phyloP scores from a whole-genome alignment of 2,329 filamentous ascomycete genomes.

The Venturia effusa region DNA sequence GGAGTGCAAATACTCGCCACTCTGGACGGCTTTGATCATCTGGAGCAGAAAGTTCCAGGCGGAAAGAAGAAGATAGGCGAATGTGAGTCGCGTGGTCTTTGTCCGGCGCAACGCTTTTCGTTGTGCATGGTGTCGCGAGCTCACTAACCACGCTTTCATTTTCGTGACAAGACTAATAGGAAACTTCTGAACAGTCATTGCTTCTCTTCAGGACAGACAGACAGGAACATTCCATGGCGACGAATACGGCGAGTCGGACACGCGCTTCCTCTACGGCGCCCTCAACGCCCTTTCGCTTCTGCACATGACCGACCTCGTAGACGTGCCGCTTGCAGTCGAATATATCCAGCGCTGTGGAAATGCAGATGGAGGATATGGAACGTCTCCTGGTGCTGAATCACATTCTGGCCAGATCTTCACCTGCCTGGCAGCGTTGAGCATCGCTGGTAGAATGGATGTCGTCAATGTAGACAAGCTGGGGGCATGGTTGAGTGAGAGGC shows the following conservation, averaged over 20 bases:
- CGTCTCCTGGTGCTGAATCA: constrained; percentile 81
- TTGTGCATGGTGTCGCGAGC: neutral
- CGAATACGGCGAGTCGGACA: constrained; percentile 94
- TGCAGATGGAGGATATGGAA: constrained; percentile 88
- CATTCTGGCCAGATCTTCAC: constrained; percentile 95
- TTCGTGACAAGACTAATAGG: neutral
- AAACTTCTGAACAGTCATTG: constrained; percentile 49
- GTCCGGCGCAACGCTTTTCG: neutral
- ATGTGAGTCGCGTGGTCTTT: constrained; percentile 48
- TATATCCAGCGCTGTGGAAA: constrained; percentile 79
- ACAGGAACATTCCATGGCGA: constrained; percentile 88
- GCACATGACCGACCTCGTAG: constrained; percentile 57
- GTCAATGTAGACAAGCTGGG: constrained; percentile 63
- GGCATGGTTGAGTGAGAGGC: constrained; percentile 86
- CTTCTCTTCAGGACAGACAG: constrained; percentile 64
- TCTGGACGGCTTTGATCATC: constrained; percentile 71
- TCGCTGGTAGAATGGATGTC: constrained; percentile 64
- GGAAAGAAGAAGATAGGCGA: constrained; percentile 64
- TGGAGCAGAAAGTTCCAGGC: constrained; percentile 57
- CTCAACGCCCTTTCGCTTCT: constrained; percentile 84
- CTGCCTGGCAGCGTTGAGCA: constrained; percentile 76
- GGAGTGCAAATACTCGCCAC: constrained; percentile 87
- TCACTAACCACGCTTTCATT: neutral
- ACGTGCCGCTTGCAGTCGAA: constrained; percentile 68
- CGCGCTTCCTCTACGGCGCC: constrained; percentile 83